Percentiles rank a stretch among this genome's conserved stretches.
Evolutionary conservation across 139 green algal species (phyloP).

Genomic region (Microglena sp.): DNA sequence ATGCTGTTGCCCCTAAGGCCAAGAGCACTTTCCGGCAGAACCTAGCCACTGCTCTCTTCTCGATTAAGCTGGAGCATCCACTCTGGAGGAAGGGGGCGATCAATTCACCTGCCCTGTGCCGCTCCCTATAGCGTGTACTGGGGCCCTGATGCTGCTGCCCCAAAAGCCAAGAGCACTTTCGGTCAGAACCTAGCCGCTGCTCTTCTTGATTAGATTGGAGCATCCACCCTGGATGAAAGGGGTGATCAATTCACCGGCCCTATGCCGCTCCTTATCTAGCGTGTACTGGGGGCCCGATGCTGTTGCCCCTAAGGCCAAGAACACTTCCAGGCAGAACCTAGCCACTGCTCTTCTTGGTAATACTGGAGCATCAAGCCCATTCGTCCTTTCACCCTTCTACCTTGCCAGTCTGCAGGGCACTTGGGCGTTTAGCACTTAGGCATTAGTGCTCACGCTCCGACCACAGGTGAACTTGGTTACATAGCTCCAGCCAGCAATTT

Average conservation of each 20-base stretch:
- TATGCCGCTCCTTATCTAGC: slow-evolving; percentile 41
- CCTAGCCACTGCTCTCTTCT: no score
- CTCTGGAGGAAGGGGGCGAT: slow-evolving; percentile 33
- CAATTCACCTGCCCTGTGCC: slow-evolving; percentile 29
- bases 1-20: slow-evolving; percentile 47
- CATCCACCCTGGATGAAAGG: no score
- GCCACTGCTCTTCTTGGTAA: no score
- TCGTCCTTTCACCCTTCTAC: no score
- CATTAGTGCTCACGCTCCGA: no score
- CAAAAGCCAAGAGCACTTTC: slow-evolving; percentile 50
- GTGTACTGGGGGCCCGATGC: slow-evolving; percentile 58
- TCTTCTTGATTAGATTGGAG: no score
- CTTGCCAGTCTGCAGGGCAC: no score
- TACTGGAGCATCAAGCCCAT: no score
- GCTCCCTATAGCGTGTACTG: slow-evolving; percentile 57
- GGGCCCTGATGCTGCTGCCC: slow-evolving; percentile 42
- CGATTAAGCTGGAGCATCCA: no score
- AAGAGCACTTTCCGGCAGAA: slow-evolving; percentile 49
- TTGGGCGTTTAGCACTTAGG: no score
- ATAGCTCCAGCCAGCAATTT: no score
- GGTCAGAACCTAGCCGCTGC: slow-evolving; percentile 40
- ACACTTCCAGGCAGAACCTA: slow-evolving; percentile 39
- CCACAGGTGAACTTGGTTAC: no score
- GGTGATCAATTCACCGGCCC: slow-evolving; percentile 22
- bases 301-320: slow-evolving; percentile 49